phyloP scores from a whole-genome alignment of 2,329 filamentous ascomycete species.

The Epichloe festucae region DNA sequence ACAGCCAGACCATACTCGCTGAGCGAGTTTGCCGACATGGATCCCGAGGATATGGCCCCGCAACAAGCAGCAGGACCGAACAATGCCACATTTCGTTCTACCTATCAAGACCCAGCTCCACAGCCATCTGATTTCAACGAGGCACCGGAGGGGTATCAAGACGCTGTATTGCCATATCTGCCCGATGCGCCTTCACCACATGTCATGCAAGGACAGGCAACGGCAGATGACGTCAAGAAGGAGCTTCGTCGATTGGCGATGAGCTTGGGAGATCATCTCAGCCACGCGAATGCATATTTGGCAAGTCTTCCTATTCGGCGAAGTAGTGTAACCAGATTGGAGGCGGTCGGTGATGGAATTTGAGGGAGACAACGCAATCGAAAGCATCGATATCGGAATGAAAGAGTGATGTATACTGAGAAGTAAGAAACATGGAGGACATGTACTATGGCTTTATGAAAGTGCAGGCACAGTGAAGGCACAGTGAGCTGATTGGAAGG shows the following conservation, averaged over 20 bases:
- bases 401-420: not conserved
- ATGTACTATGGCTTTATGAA: not conserved
- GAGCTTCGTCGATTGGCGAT: constrained; percentile 37
- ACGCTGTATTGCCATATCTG: constrained; percentile 20
- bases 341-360: constrained; percentile 1
- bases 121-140: constrained; percentile 11
- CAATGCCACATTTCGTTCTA: constrained; percentile 2
- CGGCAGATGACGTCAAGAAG: constrained; percentile 36
- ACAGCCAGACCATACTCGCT: constrained; percentile 23
- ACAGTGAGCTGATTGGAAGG: not conserved
- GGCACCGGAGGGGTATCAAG: constrained; percentile 5
- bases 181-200: constrained; percentile 34
- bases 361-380: not conserved
- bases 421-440: not conserved
- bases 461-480: not conserved
- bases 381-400: not conserved
- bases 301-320: constrained; percentile 25
- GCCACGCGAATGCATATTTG: constrained; percentile 31
- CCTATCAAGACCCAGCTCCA: constrained; percentile 9
- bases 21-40: constrained; percentile 28
- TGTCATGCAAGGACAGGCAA: constrained; percentile 42
- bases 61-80: constrained; percentile 16
- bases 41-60: constrained; percentile 23
- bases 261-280: constrained; percentile 35
- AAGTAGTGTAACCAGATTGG: constrained; percentile 17